Conservation (phyloP, 2,329 filamentous ascomycete species). For the Fusarium sp. region DNA sequence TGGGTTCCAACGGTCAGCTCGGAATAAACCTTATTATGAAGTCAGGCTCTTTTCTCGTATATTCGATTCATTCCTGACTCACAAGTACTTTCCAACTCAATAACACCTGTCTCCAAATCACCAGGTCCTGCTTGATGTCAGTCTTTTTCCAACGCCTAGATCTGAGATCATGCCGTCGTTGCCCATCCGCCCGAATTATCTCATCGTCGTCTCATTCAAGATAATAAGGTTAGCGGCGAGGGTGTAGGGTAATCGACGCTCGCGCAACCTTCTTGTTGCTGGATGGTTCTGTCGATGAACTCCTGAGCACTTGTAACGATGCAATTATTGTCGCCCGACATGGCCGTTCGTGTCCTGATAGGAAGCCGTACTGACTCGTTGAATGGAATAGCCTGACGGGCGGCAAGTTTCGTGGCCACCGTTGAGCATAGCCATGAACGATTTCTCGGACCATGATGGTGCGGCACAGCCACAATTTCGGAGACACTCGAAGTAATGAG, state of each 20-base stretch:
- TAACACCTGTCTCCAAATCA: background rate
- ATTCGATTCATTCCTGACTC: background rate
- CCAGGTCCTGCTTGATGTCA: background rate
- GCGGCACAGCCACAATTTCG: no score
- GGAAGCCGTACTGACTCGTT: background rate
- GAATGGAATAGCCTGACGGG: background rate
- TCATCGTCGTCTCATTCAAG: background rate
- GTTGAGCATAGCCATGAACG: fast-evolving
- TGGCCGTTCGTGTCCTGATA: background rate
- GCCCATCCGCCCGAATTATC: fast-evolving
- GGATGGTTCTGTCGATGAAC: background rate
- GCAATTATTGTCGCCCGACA: background rate
- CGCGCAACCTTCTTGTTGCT: background rate
- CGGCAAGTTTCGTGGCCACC: background rate
- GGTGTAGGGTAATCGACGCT: background rate
- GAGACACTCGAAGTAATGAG: background rate
- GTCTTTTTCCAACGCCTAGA: background rate
- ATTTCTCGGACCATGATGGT: fast-evolving
- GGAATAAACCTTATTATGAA: background rate
- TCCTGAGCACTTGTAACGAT: background rate
- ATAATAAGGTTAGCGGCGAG: background rate
- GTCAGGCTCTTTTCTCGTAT: background rate
- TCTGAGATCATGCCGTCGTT: background rate
- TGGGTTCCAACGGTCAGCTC: background rate
- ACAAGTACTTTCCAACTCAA: background rate